Evolutionary conservation across 2,329 filamentous ascomycete species (phyloP), one percentile per base, ranked within the genome.

Genomic region (Colletotrichum shisoi): DNA sequence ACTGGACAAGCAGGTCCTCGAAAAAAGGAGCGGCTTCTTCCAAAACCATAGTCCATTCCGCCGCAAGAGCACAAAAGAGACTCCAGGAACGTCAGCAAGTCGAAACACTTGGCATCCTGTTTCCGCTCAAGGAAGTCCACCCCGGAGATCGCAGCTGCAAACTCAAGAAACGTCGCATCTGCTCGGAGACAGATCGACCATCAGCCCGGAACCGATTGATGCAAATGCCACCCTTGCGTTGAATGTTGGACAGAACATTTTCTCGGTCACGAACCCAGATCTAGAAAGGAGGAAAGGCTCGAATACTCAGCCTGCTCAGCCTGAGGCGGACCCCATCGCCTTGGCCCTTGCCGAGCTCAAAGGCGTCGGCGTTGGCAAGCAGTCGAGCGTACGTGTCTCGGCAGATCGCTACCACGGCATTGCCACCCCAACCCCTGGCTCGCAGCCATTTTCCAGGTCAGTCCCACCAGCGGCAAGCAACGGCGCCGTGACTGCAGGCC

Each of bases 371-470:
- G 83, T 91, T 13, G 85, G 83, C 17, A 98, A 98, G 78, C 90
- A 94, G 72, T 87, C 92, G 7, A 89, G 89, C 3, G 84, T 87
- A 56, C 88, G 96, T n/a, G 88, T 97, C 68, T 96, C 95, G n/a
- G 95, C 94, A 19, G 96, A 99, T 77, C 89, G 92, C 68, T 97
- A 97, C 78, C 92, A 96, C 74, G 94, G 95, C n/a, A 90, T 99
- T 69, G 83, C 91, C 13, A 97, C 94, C 1, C 94, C 95, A 5
- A 89, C 85, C 7, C 91, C 87, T 1, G 83, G 82, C 8, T 74
- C 76, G 52, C 81, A 80, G 53, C 75, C 78, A 7, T 76, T 79
- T 62, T 78, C 81, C 31, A 80, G 83, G 54, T 79, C 82, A 2
- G 79, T 80, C 3, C 78, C 79, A 21, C 63, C 75, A 13, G 74